Evolutionary conservation across 2,329 filamentous ascomycete genomes (phyloP).

Genomic region (Neofusicoccum sp.): DNA sequence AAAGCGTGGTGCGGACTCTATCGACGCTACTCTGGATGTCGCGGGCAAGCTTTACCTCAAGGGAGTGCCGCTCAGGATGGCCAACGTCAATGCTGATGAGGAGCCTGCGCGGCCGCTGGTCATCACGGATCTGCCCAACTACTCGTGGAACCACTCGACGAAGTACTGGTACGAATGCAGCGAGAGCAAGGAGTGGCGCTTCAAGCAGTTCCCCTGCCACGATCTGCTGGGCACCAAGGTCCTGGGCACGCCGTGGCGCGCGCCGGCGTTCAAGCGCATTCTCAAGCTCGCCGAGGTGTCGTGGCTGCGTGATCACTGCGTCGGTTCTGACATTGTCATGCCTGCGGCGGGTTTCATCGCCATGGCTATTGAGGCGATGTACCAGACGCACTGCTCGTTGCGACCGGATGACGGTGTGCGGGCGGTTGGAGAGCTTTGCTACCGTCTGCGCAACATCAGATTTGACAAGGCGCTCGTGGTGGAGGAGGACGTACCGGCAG

Average conservation of each 20-base stretch:
- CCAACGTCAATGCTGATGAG: constrained; percentile 3
- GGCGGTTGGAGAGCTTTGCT: constrained; percentile 27
- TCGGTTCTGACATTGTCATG: neutral
- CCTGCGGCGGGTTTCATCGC: neutral
- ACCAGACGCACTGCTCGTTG: constrained; percentile 3
- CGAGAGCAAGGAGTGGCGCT: constrained; percentile 26
- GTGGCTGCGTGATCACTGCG: constrained; percentile 51
- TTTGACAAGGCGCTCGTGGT: constrained; percentile 28
- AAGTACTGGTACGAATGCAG: constrained; percentile 32
- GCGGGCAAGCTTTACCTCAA: constrained; percentile 7
- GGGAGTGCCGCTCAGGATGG: neutral
- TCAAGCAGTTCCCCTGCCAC: constrained; percentile 24
- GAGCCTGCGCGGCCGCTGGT: neutral
- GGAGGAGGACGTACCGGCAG: constrained; percentile 28
- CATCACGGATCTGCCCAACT: constrained; percentile 32
- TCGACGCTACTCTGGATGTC: neutral
- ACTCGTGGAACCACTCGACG: constrained; percentile 31
- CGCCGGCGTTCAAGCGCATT: constrained; percentile 48
- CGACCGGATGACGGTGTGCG: neutral
- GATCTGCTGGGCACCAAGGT: constrained; percentile 31
- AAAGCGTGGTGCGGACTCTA: constrained; percentile 14
- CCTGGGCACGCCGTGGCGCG: constrained; percentile 33
- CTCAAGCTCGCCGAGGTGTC: constrained; percentile 43
- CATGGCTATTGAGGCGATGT: constrained; percentile 14
- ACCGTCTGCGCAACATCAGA: constrained; percentile 28